Evolutionary conservation across 805 yeast species (phyloP).

Genomic region (Starmerella stigmatis): DNA sequence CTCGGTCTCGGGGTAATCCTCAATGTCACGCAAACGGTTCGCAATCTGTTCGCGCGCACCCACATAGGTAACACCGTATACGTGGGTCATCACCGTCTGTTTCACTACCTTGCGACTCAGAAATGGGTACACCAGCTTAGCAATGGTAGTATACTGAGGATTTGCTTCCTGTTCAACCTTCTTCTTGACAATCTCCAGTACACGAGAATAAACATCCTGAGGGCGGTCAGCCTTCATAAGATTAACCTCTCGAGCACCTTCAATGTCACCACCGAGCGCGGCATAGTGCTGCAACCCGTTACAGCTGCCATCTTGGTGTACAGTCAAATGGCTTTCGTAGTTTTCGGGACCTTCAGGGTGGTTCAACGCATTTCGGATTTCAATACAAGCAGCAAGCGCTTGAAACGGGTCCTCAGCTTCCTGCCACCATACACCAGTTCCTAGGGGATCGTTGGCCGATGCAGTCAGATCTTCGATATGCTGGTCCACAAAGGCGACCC

Average conservation of each 20-base stretch:
- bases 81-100: slow-evolving; percentile 97
- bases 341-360: slow-evolving; percentile 40
- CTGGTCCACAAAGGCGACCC: slow-evolving; percentile 41
- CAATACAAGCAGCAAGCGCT: slow-evolving; percentile 46
- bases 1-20: slow-evolving; percentile 40
- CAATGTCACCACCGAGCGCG: slow-evolving; percentile 58
- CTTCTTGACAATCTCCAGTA: slow-evolving; percentile 40
- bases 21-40: slow-evolving; percentile 57
- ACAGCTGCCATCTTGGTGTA: slow-evolving; percentile 61
- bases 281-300: slow-evolving; percentile 63
- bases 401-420: slow-evolving; percentile 57
- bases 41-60: slow-evolving; percentile 88
- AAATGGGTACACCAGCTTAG: slow-evolving; percentile 43
- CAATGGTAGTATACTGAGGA: slow-evolving; percentile 21
- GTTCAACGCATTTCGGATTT: slow-evolving; percentile 40
- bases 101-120: slow-evolving; percentile 82
- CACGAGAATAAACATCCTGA: slow-evolving; percentile 51
- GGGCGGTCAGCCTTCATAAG: slow-evolving; percentile 46
- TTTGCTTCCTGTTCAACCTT: slow-evolving; percentile 39
- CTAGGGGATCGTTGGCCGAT: slow-evolving; percentile 41
- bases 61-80: slow-evolving; percentile 87
- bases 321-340: slow-evolving; percentile 43
- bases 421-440: slow-evolving; percentile 44
- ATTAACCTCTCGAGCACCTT: slow-evolving; percentile 55
- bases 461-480: slow-evolving; percentile 37